Base-by-base conservation (phyloP, 2,329 filamentous ascomycete genomes). In the Phyllosticta paracitricarpa region DNA sequence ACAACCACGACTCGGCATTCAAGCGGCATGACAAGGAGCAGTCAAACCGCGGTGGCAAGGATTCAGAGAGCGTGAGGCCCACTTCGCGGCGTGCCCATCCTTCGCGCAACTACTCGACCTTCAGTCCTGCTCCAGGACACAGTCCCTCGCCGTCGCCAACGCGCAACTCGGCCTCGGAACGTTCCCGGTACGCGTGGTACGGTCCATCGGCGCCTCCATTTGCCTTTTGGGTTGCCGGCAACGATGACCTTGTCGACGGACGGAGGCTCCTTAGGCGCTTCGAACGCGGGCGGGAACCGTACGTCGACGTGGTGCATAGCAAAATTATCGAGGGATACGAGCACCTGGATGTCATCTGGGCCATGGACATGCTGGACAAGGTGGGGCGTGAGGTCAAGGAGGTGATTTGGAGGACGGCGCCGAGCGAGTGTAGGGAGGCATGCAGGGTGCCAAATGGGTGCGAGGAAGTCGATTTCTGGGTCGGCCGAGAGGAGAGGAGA, bases 291-390 rank as follows among this genome's bases (percentile, higher is more conserved):
- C 80, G 89, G 26, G 93, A 97, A 73, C 93, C 93, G 1, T 80
- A 90, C 69, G 90, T 95, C 8, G 79, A 82, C 51, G 77, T 97
- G 4, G 89, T 96, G 4, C 89, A 96, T 74, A 82, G 83, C 64
- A 95, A 90, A 70, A 79, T 95, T 24, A 88, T 97, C 53, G 85
- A 89, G 2, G 89, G 88, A 55, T 96, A 96, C 71, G 93, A 97
- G 76, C 93, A 97, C 74, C 81, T 97, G 4, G 93, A 97, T 75
- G 90, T 97, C 1, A 85, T 97, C 48, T 97, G 93, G 93, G 91
- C 92, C 0, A 90, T 97, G 80, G 91, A 97, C 69, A 85, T 86
- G 0, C 84, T 91, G 17, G 86, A 93, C 56, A 84, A 93, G 71
- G 89, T 97, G 0, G 94, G 92, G 4, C 81, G 78, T 61, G 92